Evolutionary conservation across 352 stramenopile species (phyloP), one percentile per base, ranked within the genome.

Genomic region (Phytophthora fragariaefolia): DNA sequence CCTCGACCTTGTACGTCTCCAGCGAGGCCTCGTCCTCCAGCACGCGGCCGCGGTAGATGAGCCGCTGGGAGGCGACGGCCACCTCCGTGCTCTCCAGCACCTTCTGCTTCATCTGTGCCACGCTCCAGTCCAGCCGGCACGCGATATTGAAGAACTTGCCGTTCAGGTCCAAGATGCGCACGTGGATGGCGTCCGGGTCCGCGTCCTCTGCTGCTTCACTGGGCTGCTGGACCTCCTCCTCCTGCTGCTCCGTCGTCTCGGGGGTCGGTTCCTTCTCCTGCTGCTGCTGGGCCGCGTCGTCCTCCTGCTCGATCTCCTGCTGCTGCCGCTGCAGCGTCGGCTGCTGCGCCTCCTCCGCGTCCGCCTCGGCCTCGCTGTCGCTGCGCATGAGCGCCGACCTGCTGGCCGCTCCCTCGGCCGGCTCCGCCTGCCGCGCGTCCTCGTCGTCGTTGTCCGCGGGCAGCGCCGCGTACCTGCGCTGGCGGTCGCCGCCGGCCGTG

Each of bases 1-100:
- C 82, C 58, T 98, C 92, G 4, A 98, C 82, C 47, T 96, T 96
- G 72, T 97, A 98, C 18, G 83, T 80, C 7, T 68, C 74, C 6
- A 98, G 74, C 4, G 72, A 49, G 30, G 83, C 66, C 3, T 89
- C 84, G 56, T 97, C 92, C 27, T 95, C 88, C 2, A 98, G 79
- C 47, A 97, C 89, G 28, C 89, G 88, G 24, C 93, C 93, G 22
- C 92, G 82, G 63, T 97, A 98, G 61, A 98, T 98, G 32, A 98
- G 82, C 23, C 92, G 79, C 76, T 98, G 93, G 9, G 85, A 80
- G 10, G 77, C 30, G 2, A 91, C 66, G 0, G 83, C 66, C 38
- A 96, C 84, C 43, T 93, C 87, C 0, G 87, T 91, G 50, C 77
- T 77, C 58, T 93, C 85, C 34, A 85, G 56, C 48, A 96, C 82